Conservation (phyloP, 2,329 filamentous ascomycete genomes). For the Xylaria sp. region DNA sequence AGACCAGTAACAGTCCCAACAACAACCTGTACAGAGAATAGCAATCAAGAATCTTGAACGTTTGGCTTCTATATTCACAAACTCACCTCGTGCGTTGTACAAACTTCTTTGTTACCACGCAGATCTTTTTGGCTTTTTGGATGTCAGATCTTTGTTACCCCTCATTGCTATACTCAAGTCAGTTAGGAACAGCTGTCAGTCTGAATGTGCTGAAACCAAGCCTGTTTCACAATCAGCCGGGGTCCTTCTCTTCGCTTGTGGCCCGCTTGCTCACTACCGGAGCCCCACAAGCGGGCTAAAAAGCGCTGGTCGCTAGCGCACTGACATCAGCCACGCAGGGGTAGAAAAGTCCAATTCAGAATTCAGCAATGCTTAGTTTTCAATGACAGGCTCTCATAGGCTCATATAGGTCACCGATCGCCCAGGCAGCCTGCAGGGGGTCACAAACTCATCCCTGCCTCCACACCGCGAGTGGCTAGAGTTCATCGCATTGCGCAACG, state of each 20-base stretch:
- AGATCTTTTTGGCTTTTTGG: not conserved
- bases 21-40: not conserved
- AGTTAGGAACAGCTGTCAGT: not conserved
- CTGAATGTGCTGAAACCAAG: constrained; percentile 26
- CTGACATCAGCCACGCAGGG: constrained; percentile 34
- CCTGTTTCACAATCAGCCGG: constrained; percentile 32
- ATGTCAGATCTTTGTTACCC: not conserved
- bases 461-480: constrained; percentile 39
- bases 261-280: not conserved
- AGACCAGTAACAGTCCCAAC: not conserved
- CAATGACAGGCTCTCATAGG: constrained; percentile 8
- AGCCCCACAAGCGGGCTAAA: not conserved
- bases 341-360: not conserved
- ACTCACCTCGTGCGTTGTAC: not conserved
- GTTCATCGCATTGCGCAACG: constrained; percentile 20
- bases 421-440: constrained; percentile 29
- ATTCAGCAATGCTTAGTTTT: not conserved
- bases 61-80: not conserved
- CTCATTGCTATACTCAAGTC: constrained; percentile 4
- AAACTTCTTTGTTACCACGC: not conserved
- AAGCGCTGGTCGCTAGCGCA: not conserved
- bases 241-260: not conserved
- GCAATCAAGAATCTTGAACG: not conserved
- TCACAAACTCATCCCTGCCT: constrained; percentile 33
- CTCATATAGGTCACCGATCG: constrained; percentile 23